Evolutionary conservation across 1,284 basidiomycete species (phyloP), one percentile per base, ranked within the genome.

Genomic region (Ceratobasidium sp.): DNA sequence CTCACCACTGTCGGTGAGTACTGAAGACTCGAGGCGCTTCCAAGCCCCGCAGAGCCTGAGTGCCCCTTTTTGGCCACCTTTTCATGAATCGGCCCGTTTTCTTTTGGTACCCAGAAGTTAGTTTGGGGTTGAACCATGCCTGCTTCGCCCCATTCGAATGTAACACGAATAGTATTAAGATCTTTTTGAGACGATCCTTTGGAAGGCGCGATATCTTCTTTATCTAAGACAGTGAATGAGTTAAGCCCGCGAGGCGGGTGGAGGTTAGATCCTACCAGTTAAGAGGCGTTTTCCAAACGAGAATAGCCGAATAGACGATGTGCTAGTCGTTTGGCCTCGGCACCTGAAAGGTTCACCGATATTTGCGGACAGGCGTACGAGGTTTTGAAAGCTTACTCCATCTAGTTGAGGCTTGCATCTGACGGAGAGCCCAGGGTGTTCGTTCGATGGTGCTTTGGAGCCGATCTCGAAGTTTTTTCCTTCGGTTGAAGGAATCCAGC

Each of bases 401-500:
- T 72, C 70, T 20, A 72, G 26, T 4, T 26, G 18, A 42, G 28
- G 70, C 3, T 39, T 28, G n/a, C 70, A 72, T 20, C 44, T 15
- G 49, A 46, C 18, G 39, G 39, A 26, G 58, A 46, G 6, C 20
- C 15, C 61, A 26, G 39, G 18, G 20, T 6, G n/a, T 39, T 33
- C 33, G 33, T 33, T 33, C 33, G 33, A 33, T 33, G 33, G 33
- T 18, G 39, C n/a, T 26, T 39, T 26, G 26, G 28, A 76, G 42
- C 49, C 20, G 2, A 76, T 76, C 49, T 66, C 60, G 44, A 76
- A 76, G 51, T 76, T 76, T 20, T 61, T 44, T 5, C 61, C 61
- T 28, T 76, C 60, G 2, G 61, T 42, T 39, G 72, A 76, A 3
- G 72, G 72, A 28, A 76, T 40, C 70, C 70, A 63, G 70, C 70